phyloP scores from a whole-genome alignment of 2,329 filamentous ascomycete species.

The Diplocarpon mali region DNA sequence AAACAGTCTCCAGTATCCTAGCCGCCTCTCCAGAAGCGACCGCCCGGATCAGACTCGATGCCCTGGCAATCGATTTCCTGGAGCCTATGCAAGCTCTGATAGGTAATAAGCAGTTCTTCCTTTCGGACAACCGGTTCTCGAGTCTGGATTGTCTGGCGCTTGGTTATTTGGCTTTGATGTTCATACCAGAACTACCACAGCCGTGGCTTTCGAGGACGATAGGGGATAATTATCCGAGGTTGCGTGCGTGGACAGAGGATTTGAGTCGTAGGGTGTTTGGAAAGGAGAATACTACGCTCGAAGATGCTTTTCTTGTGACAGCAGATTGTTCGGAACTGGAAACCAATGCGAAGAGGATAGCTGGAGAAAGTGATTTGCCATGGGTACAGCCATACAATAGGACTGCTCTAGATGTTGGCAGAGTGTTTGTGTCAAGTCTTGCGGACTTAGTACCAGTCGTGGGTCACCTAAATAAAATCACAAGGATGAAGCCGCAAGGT shows the following conservation, averaged over 20 bases:
- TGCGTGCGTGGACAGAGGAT: constrained; percentile 35
- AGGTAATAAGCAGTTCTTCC: constrained; percentile 42
- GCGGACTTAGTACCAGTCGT: constrained; percentile 24
- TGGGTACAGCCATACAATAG: constrained; percentile 25
- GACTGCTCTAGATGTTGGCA: constrained; percentile 20
- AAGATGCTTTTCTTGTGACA: constrained; percentile 20
- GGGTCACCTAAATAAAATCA: constrained; percentile 21
- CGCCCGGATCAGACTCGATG: constrained; percentile 65
- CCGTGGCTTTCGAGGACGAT: constrained; percentile 51
- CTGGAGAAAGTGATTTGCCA: constrained; percentile 18
- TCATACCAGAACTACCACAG: constrained; percentile 48
- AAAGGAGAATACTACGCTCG: constrained; percentile 15
- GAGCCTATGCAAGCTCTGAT: constrained; percentile 57
- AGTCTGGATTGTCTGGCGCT: constrained; percentile 70
- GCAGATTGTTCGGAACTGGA: constrained; percentile 4
- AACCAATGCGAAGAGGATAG: constrained; percentile 5
- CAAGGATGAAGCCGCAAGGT: constrained; percentile 18
- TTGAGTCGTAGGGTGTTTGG: constrained; percentile 31
- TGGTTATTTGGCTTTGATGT: constrained; percentile 69
- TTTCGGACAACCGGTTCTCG: constrained; percentile 40
- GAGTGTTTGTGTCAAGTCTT: constrained; percentile 20
- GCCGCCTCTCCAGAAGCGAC: constrained; percentile 60
- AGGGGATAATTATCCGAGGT: constrained; percentile 34
- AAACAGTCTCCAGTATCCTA: constrained; percentile 41
- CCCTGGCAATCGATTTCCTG: constrained; percentile 59